phyloP scores from a whole-genome alignment of 495 filamentous ascomycete species.

The Tetracladium marchalianum region DNA sequence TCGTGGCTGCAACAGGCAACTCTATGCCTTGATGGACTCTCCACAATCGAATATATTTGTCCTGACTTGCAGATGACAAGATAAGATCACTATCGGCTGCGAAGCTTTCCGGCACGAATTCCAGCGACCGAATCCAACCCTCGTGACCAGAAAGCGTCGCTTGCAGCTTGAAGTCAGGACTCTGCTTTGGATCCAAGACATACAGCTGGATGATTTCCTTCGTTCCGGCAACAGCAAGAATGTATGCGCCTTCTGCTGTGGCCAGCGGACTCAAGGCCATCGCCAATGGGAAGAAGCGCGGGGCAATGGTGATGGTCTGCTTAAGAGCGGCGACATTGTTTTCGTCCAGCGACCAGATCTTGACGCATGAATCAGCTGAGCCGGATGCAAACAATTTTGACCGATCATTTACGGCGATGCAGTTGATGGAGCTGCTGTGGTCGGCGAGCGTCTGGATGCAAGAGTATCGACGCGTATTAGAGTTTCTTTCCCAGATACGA shows the following conservation, averaged over 20 bases:
- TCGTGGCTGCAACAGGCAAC: constrained; percentile 36
- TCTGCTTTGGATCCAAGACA: constrained; percentile 34
- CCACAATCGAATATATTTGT: constrained; percentile 96
- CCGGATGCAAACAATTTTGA: constrained; percentile 55
- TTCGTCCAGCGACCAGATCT: constrained; percentile 47
- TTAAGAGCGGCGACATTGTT: constrained; percentile 36
- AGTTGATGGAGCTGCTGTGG: constrained; percentile 71
- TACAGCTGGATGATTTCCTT: constrained; percentile 69
- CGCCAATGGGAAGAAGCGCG: constrained; percentile 71
- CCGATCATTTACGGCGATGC: constrained; percentile 49
- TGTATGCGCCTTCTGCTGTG: constrained; percentile 31
- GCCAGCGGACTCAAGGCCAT: constrained; percentile 54
- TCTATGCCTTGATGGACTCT: constrained; percentile 61
- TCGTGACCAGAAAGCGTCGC: constrained; percentile 85
- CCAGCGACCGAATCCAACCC: constrained; percentile 83
- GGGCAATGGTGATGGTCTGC: constrained; percentile 63
- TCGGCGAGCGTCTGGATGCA: constrained; percentile 42
- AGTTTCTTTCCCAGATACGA: constrained; percentile 54
- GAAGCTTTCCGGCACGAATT: constrained; percentile 57
- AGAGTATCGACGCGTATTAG: constrained; percentile 19
- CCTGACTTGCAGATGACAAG: constrained; percentile 89
- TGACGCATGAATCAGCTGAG: constrained; percentile 73
- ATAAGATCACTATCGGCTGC: constrained; percentile 53
- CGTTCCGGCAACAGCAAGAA: constrained; percentile 81
- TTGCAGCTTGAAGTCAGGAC: constrained; percentile 52